Percentiles rank a stretch among this genome's conserved stretches.
phyloP scores from a whole-genome alignment of 352 stramenopile genomes.

The Pythium dissimile region DNA sequence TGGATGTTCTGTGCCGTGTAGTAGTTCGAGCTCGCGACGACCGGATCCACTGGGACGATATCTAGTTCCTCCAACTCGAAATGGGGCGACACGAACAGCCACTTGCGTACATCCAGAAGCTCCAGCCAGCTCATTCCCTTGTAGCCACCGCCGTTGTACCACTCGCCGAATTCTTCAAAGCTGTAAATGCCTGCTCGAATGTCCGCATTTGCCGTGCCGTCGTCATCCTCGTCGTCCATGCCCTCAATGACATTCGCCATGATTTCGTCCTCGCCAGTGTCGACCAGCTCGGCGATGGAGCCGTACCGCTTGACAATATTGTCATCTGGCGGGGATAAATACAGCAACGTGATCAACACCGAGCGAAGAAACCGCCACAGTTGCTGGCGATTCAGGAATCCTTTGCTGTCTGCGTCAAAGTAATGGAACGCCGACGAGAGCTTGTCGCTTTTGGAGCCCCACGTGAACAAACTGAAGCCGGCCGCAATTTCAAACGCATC shows the following conservation, averaged over 20 bases:
- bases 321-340: conserved; percentile 65
- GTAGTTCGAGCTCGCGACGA: conserved; percentile 77
- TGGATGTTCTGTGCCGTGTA: conserved; percentile 85
- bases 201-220: conserved; percentile 33
- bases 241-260: conserved; percentile 74
- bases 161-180: conserved; percentile 83
- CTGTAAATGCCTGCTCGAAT: conserved; percentile 54
- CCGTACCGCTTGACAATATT: conserved; percentile 51
- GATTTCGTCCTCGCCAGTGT: conserved; percentile 75
- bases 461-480: conserved; percentile 76
- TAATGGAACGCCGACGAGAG: conserved; percentile 80
- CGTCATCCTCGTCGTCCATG: conserved; percentile 36
- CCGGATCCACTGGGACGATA: conserved; percentile 58
- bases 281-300: conserved; percentile 68
- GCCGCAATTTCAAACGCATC: conserved; percentile 84
- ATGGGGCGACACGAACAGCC: conserved; percentile 66
- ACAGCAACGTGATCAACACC: conserved; percentile 66
- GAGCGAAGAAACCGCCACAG: conserved; percentile 84
- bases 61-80: conserved; percentile 72
- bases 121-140: conserved; percentile 83
- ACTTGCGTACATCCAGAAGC: conserved; percentile 82
- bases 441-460: conserved; percentile 87
- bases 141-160: conserved; percentile 83
- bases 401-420: conserved; percentile 81
- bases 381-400: conserved; percentile 73